Conservation (phyloP, 2,329 filamentous ascomycete genomes). For the Alternaria ventricosa region DNA sequence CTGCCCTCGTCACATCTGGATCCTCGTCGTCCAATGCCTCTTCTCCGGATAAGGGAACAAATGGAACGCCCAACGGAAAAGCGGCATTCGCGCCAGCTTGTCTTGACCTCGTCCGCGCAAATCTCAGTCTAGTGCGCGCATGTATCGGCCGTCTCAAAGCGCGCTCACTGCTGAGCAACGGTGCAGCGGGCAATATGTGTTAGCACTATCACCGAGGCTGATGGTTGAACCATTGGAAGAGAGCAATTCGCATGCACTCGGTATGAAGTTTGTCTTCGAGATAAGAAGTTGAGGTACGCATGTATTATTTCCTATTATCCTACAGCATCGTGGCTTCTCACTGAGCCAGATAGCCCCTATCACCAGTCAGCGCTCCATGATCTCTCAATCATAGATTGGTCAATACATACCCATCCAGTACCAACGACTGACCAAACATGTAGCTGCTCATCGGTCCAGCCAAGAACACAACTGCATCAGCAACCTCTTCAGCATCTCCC, state of each 20-base stretch:
- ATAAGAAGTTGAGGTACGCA: background rate
- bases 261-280: background rate
- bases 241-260: background rate
- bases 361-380: background rate
- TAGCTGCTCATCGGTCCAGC: conserved; percentile 16
- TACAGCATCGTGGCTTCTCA: background rate
- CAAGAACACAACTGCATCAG: conserved; percentile 14
- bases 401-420: conserved; percentile 16
- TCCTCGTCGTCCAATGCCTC: background rate
- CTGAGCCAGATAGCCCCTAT: conserved; percentile 8
- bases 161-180: conserved; percentile 7
- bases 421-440: conserved; percentile 15
- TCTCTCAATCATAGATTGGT: background rate
- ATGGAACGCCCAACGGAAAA: background rate
- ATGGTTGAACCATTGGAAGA: background rate
- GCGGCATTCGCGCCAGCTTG: conserved; percentile 7
- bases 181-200: background rate
- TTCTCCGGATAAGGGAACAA: background rate
- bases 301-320: background rate
- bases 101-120: conserved; percentile 10
- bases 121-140: conserved; percentile 13
- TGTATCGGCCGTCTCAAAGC: conserved; percentile 11
- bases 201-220: background rate
- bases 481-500: conserved; percentile 16
- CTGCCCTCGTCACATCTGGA: conserved; percentile 9